Evolutionary conservation across 305 asterid genomes (phyloP).

Genomic region (Fraxinus velutina): DNA sequence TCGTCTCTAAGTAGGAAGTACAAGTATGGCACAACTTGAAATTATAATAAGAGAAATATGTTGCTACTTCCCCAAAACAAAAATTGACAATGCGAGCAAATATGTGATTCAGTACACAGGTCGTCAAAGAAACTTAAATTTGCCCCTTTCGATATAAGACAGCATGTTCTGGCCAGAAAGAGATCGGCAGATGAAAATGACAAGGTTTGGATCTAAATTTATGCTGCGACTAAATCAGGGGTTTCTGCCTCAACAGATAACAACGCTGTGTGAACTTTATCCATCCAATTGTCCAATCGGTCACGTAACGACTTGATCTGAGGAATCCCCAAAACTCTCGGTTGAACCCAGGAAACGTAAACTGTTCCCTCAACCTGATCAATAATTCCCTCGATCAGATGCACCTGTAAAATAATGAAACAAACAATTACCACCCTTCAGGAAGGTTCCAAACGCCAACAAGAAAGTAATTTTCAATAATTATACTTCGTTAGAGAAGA

Average conservation of each 20-base stretch:
- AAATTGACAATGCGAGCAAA: conserved; percentile 12
- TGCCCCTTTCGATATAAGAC: background rate
- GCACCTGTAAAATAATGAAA: conserved; percentile 50
- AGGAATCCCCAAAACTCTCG: conserved; percentile 73
- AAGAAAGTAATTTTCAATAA: background rate
- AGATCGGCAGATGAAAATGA: background rate
- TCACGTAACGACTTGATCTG: conserved; percentile 79
- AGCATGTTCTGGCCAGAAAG: conserved; percentile 15
- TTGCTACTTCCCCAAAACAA: conserved; percentile 10
- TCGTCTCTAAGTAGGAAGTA: background rate
- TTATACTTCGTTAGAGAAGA: background rate
- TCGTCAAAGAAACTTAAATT: conserved; percentile 8
- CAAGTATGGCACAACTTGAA: background rate
- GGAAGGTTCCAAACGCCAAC: background rate
- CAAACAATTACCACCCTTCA: background rate
- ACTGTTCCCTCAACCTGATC: conserved; percentile 88
- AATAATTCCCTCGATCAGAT: conserved; percentile 81
- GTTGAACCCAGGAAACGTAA: conserved; percentile 90
- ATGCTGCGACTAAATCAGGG: conserved; percentile 82
- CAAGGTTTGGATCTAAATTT: conserved; percentile 21
- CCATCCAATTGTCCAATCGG: conserved; percentile 75
- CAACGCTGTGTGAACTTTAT: conserved; percentile 70
- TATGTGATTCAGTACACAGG: conserved; percentile 8
- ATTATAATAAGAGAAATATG: background rate
- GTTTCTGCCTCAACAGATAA: conserved; percentile 85